Conservation (phyloP, 192 early-diverging fungal genomes). For the Gryganskiella cystojenkinii region DNA sequence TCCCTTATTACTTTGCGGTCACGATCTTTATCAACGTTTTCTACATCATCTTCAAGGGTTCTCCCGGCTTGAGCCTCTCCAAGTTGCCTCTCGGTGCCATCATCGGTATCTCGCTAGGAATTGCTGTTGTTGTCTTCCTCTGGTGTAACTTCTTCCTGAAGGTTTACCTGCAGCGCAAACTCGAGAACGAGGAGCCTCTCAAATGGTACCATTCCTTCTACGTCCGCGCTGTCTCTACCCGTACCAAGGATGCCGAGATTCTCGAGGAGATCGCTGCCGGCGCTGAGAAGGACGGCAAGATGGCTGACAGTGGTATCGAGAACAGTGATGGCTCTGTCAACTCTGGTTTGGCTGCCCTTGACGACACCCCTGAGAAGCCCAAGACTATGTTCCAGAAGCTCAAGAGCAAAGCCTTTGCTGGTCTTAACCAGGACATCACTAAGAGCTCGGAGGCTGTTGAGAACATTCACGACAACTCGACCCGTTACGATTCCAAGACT, state of each 20-base stretch:
- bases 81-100: slow-evolving; percentile 58
- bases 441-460: slow-evolving; percentile 53
- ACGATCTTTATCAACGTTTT: slow-evolving; percentile 74
- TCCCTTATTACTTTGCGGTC: slow-evolving; percentile 80
- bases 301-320: neutral
- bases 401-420: slow-evolving; percentile 9
- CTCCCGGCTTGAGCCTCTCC: slow-evolving; percentile 59
- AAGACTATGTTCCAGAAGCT: slow-evolving; percentile 9
- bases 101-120: slow-evolving; percentile 73
- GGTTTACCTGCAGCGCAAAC: slow-evolving; percentile 70
- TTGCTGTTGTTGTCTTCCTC: slow-evolving; percentile 62
- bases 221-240: slow-evolving; percentile 60
- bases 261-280: slow-evolving; percentile 10
- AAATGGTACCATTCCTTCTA: slow-evolving; percentile 80
- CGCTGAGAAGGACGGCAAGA: slow-evolving; percentile 4
- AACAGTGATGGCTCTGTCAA: slow-evolving; percentile 14
- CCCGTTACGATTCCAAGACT: slow-evolving; percentile 76
- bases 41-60: slow-evolving; percentile 82
- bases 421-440: slow-evolving; percentile 39
- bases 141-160: slow-evolving; percentile 72
- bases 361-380: slow-evolving; percentile 3
- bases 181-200: slow-evolving; percentile 69
- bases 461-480: slow-evolving; percentile 70
- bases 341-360: slow-evolving; percentile 10
- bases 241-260: slow-evolving; percentile 10